These are phyloP conservation scores for Microdochium trichocladiopsis DNA, from an alignment of 2,329 filamentous ascomycete species.

Conservation along the genomic window DNA sequence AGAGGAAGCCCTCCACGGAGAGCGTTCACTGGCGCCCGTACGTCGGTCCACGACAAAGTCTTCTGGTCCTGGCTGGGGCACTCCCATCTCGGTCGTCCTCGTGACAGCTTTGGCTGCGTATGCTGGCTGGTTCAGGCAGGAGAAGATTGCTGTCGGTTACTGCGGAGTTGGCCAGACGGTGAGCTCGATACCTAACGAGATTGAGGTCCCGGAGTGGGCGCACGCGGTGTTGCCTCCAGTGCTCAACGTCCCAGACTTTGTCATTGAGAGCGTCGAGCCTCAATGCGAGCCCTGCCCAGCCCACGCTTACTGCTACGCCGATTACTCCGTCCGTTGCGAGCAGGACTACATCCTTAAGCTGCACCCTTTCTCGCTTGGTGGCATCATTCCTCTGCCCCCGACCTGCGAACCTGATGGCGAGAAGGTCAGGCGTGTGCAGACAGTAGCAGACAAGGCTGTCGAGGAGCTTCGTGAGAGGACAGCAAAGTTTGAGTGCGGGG, in stretches of 20 bases:
- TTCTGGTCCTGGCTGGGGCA: conserved; percentile 39
- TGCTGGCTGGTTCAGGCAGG: conserved; percentile 79
- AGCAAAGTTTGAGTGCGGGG: conserved; percentile 87
- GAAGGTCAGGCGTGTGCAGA: conserved; percentile 79
- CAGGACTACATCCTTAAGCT: conserved; percentile 77
- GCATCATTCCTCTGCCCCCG: conserved; percentile 76
- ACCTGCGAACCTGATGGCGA: conserved; percentile 94
- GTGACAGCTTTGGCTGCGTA: conserved; percentile 65
- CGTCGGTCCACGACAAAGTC: conserved; percentile 24
- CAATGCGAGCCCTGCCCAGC: conserved; percentile 84
- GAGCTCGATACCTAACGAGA: conserved; percentile 38
- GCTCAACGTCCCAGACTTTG: conserved; percentile 65
- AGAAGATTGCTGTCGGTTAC: conserved; percentile 94
- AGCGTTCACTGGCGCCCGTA: conserved; percentile 32
- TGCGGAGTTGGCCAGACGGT: conserved; percentile 73
- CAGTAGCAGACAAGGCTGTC: conserved; percentile 80
- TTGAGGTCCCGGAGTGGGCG: conserved; percentile 34
- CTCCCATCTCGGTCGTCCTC: conserved; percentile 65
- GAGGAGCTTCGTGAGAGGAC: conserved; percentile 79
- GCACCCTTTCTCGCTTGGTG: conserved; percentile 76
- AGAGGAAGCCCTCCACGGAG: conserved; percentile 53
- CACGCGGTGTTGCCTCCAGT: conserved; percentile 34
- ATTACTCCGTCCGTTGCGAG: conserved; percentile 75
- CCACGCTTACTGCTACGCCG: conserved; percentile 81
- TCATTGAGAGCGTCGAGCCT: conserved; percentile 63